phyloP scores from a whole-genome alignment of 345 rosid species.

The Lenwebbia sp. region DNA sequence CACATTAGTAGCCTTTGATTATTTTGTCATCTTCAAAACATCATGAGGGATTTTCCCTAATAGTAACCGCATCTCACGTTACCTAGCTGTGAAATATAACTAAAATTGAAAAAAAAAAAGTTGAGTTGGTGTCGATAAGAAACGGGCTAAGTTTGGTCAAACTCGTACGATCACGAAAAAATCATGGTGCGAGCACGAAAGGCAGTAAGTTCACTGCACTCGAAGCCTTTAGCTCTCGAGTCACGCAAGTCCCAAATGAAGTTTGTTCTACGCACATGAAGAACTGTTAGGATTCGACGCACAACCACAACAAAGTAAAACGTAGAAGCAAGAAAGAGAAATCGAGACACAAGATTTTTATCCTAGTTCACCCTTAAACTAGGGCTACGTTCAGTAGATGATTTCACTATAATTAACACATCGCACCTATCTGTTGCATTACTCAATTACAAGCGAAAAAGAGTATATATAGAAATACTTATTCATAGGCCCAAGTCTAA shows the following conservation, averaged over 20 bases:
- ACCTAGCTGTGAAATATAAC: not conserved
- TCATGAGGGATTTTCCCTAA: too few relatives aligned
- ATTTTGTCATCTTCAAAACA: too few relatives aligned
- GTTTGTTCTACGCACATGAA: not conserved
- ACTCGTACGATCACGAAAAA: not conserved
- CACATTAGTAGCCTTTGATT: too few relatives aligned
- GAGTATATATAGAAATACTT: too few relatives aligned
- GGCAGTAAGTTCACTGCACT: not conserved
- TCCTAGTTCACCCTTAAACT: rapidly evolving
- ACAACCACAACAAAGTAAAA: too few relatives aligned
- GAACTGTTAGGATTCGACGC: too few relatives aligned
- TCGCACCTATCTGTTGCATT: too few relatives aligned
- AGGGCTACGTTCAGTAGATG: rapidly evolving
- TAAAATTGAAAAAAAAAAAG: not conserved
- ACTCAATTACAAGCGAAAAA: too few relatives aligned
- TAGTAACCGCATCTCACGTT: rapidly evolving
- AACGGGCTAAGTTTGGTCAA: not conserved
- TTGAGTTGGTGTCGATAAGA: not conserved
- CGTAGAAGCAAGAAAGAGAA: too few relatives aligned
- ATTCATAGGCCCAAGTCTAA: too few relatives aligned
- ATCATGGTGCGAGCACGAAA: not conserved
- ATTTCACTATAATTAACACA: too few relatives aligned
- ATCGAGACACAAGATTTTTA: too few relatives aligned
- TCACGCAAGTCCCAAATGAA: not conserved
- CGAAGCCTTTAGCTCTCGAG: not conserved